Evolutionary conservation across 2,329 filamentous ascomycete genomes (phyloP).

Genomic region (Cryphonectria parasitica): DNA sequence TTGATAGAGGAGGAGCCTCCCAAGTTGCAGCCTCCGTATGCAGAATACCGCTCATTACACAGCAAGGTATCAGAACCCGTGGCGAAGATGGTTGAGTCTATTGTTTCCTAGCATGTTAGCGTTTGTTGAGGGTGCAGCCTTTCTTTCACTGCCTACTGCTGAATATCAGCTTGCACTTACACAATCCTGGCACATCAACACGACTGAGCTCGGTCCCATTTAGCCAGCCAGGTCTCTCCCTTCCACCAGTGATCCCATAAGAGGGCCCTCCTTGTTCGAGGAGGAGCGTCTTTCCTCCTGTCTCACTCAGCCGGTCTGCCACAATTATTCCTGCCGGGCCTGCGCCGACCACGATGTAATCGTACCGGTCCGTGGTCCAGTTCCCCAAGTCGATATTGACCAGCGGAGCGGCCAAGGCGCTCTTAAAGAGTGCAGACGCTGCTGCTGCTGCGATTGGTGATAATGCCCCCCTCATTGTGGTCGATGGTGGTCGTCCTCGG

Average conservation of each 20-base stretch:
- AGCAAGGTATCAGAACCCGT: slow-evolving; percentile 42
- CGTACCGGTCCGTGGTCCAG: slow-evolving; percentile 44
- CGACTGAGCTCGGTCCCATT: slow-evolving; percentile 61
- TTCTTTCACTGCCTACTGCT: no score
- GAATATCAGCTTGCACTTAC: slow-evolving; percentile 46
- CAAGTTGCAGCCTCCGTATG: slow-evolving; percentile 54
- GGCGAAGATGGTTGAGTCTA: slow-evolving; percentile 48
- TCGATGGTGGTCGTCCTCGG: background rate
- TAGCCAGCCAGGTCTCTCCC: slow-evolving; percentile 60
- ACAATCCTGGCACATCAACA: slow-evolving; percentile 68
- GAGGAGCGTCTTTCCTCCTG: slow-evolving; percentile 63
- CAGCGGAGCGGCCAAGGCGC: slow-evolving; percentile 8
- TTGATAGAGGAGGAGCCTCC: slow-evolving; percentile 59
- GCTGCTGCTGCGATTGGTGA: background rate
- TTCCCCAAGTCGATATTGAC: background rate
- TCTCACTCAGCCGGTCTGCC: slow-evolving; percentile 62
- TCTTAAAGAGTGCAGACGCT: slow-evolving; percentile 7
- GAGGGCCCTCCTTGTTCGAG: slow-evolving; percentile 59
- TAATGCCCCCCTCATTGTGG: background rate
- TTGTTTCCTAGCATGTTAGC: no score
- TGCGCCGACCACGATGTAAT: slow-evolving; percentile 65
- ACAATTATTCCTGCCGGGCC: slow-evolving; percentile 63
- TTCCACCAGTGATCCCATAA: slow-evolving; percentile 63
- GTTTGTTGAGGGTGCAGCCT: background rate
- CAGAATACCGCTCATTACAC: slow-evolving; percentile 46